Conservation (phyloP, 306 rosid species). For the Ochetophila trinervis region DNA sequence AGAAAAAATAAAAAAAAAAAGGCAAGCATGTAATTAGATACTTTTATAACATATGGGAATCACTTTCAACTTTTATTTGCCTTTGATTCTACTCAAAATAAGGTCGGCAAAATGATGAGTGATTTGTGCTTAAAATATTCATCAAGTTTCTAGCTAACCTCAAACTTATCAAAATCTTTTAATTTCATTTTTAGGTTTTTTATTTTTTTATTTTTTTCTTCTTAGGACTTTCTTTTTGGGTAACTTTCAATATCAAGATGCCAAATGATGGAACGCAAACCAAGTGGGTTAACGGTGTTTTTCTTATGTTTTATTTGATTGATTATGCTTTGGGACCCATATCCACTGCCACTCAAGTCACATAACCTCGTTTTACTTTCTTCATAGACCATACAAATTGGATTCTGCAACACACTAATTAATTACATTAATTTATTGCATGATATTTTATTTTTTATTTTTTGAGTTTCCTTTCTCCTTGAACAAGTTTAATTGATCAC, state of each 20-base stretch:
- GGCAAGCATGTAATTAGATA: neutral
- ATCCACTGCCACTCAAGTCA: neutral
- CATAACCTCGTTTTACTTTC: constrained; percentile 10
- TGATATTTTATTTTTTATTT: too few species aligned
- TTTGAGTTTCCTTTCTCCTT: too few species aligned
- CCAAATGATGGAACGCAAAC: neutral
- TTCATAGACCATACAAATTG: neutral
- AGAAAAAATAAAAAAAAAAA: neutral
- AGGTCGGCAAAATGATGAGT: constrained; percentile 14
- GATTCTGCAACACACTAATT: neutral
- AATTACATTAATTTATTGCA: too few species aligned
- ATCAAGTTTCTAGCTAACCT: constrained; percentile 40
- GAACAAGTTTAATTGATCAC: too few species aligned
- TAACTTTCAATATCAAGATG: constrained; percentile 27
- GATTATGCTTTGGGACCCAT: neutral
- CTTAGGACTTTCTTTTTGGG: neutral
- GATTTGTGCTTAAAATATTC: constrained; percentile 18
- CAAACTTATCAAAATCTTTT: constrained; percentile 29
- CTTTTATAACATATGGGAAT: constrained; percentile 4
- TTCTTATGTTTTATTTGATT: neutral
- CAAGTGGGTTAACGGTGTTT: neutral
- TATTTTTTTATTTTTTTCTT: constrained; percentile 10
- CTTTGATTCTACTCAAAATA: constrained; percentile 47
- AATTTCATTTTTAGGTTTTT: neutral
- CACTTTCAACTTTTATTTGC: constrained; percentile 14